Base-by-base conservation (phyloP, 2,329 filamentous ascomycete species). In the Aspergillus proliferans region DNA sequence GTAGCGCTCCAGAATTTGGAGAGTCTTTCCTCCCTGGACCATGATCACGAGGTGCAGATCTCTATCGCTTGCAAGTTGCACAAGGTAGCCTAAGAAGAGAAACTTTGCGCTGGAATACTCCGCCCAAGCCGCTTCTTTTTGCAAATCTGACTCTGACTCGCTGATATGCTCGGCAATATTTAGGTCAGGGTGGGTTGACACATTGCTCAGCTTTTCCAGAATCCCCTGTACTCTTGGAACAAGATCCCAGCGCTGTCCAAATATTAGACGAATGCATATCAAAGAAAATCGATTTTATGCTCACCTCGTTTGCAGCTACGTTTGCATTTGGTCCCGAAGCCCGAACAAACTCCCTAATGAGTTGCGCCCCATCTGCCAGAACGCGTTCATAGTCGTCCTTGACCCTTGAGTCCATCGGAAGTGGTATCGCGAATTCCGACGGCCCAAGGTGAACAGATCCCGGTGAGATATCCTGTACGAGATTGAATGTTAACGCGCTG, bases 71-170 rank as follows among this genome's bases (percentile, higher is more conserved):
- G 65, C 63, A 14, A 66, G 52, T 39, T 73, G 64, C 24, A 73
- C 63, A 12, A 75, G 58, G 47, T 71, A 65, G n/a, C 69, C 68
- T 4, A 76, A 60, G 18, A 75, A 66, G 18, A 68, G 58, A 40
- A 75, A 76, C 52, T 76, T 76, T 8, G 71, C 65, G 44, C 73
- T 74, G 6, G 70, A 72, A 52, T 75, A 74, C 47, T 75, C 71
- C 4, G 71, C 72, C 68, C 72, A 75, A 4, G 67, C 59, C 5
- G 72, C 69, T 51, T 73, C 66, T 47, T 69, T 65, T 41, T 60
- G 53, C 6, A 68, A 56, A 33, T 70, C 63, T 2, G 64, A 54
- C 10, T 66, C 58, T 8, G 62, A 56, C 14, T 61, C 61, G 43
- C 61, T 65, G n/a, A 71, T 58, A 46, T 71, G 66, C 8, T 67